Evolutionary conservation across 257 asterid species (phyloP), one percentile per base, ranked within the genome.

Genomic region (Parsonsia alboflavescens): DNA sequence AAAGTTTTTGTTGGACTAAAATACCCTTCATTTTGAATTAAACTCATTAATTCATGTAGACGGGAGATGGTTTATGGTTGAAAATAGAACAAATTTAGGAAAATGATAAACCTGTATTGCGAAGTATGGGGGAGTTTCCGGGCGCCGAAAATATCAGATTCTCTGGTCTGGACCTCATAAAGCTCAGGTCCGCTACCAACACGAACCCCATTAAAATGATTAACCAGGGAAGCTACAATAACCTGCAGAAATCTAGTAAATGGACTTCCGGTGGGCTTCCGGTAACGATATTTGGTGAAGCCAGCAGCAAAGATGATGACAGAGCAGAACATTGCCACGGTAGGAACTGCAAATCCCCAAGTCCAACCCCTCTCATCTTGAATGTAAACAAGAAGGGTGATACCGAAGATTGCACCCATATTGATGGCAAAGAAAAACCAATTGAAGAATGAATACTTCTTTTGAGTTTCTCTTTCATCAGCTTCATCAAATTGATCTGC

Each of bases 351-450:
- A 39, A 91, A 89, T 39, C 97, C 97, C 96, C 97, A 91, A 48
- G 52, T 71, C 89, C 89, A 91, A 0, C 96, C 97, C 16, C 83
- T 87, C 71, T 83, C 77, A 0, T 79, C 86, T 79, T 89, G 88
- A 0, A 89, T n/a, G 53, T 87, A 91, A 66, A 91, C 96, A 54
- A 91, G 6, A 12, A 91, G 72, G 0, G 96, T 91, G 54, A 91
- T 87, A 12, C 97, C 97, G 70, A 88, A 56, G 21, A 91, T 84
- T 36, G 96, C 97, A 22, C 95, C 96, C 93, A 84, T 87, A 81
- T 91, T 91, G 39, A 91, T 91, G 36, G 96, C 96, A 50, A 89
- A 89, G 89, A 88, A 91, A 77, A 89, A 91, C 97, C 97, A 91
- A 61, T 91, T 91, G 84, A 91, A 91, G 65, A 91, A 91, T 7